Percentiles rank a stretch among this genome's conserved stretches.
Evolutionary conservation across 805 yeast genomes (phyloP).

Genomic region (Teunomyces pallodes): DNA sequence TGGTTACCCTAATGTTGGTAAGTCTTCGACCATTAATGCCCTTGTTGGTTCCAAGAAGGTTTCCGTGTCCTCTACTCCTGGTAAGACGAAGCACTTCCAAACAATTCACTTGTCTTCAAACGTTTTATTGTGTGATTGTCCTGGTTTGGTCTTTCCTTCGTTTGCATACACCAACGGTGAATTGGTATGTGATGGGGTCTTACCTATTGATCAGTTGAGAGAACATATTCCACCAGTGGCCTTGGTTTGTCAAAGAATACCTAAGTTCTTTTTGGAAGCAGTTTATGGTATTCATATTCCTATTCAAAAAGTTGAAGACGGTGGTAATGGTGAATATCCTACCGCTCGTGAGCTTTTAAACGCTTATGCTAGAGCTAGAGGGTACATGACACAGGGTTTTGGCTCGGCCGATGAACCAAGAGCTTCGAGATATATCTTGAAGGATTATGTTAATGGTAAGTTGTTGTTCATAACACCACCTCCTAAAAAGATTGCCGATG

Average conservation of each 20-base stretch:
- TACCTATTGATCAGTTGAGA: constrained; percentile 95
- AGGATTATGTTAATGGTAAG: constrained; percentile 94
- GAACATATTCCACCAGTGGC: constrained; percentile 89
- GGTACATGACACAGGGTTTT: constrained; percentile 95
- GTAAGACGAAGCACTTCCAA: constrained; percentile 98
- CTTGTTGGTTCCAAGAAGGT: constrained; percentile 94
- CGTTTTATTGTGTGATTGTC: constrained; percentile 94
- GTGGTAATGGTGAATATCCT: constrained; percentile 79
- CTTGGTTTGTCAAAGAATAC: constrained; percentile 82
- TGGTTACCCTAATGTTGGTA: constrained; percentile 94
- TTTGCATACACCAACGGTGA: constrained; percentile 97
- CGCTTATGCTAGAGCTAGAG: constrained; percentile 95
- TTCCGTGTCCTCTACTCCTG: constrained; percentile 98
- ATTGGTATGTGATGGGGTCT: constrained; percentile 95
- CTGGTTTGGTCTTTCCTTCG: constrained; percentile 97
- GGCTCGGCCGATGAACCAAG: constrained; percentile 96
- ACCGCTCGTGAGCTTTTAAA: constrained; percentile 84
- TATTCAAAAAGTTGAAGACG: constrained; percentile 73
- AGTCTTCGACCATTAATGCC: constrained; percentile 97
- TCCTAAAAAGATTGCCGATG: constrained; percentile 58
- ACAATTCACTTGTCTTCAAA: constrained; percentile 82
- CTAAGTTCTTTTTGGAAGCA: constrained; percentile 85
- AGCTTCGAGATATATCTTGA: constrained; percentile 87
- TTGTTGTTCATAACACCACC: constrained; percentile 85
- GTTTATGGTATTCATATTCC: constrained; percentile 89